Evolutionary conservation across 2,329 filamentous ascomycete genomes (phyloP).

Genomic region (Alternaria hordeiaustralica): DNA sequence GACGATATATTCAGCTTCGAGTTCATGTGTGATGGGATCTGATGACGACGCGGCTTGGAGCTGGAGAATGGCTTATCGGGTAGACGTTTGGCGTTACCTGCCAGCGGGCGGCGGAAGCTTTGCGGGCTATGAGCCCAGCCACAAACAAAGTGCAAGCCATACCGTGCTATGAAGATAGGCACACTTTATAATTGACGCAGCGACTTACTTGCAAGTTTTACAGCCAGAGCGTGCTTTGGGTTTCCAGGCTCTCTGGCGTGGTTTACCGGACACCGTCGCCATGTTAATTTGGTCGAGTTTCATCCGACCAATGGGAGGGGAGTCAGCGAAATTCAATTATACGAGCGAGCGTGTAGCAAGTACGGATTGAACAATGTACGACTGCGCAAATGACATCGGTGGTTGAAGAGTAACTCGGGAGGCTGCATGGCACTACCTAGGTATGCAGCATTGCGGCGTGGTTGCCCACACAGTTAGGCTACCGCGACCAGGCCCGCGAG

Average conservation of each 20-base stretch:
- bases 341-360: background rate
- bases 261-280: conserved; percentile 11
- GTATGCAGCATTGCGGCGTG: conserved; percentile 9
- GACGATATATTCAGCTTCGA: background rate
- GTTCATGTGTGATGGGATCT: background rate
- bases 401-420: background rate
- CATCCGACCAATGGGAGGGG: background rate
- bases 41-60: background rate
- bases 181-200: background rate
- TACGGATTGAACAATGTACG: background rate
- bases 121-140: background rate
- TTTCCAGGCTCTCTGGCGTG: conserved; percentile 24
- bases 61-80: background rate
- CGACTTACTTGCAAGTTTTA: conserved; percentile 28
- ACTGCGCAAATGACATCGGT: conserved; percentile 8
- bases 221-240: conserved; percentile 22
- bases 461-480: background rate
- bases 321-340: background rate
- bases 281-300: background rate
- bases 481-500: background rate
- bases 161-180: background rate
- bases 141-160: background rate
- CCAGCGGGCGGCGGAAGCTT: background rate
- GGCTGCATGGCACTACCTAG: conserved; percentile 3
- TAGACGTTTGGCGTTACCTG: background rate